These are phyloP conservation scores for Coelastrella sp. DNA, from an alignment of 139 green algal genomes.

Conservation along the genomic window DNA sequence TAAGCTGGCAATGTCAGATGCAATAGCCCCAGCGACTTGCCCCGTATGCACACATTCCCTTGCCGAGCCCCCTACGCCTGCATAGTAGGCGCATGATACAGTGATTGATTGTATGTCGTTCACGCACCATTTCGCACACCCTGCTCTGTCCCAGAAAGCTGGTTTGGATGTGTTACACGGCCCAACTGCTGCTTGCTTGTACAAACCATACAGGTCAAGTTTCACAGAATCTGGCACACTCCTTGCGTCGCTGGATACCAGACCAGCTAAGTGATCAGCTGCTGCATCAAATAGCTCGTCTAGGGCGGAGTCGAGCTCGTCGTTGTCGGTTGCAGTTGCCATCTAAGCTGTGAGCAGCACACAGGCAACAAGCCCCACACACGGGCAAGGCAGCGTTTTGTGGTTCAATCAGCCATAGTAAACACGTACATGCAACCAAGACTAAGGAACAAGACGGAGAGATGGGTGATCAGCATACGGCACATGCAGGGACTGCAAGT, in stretches of 20 bases:
- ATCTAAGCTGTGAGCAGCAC: background rate
- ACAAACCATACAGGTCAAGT: constrained; percentile 65
- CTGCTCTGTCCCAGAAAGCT: constrained; percentile 57
- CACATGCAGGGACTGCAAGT: background rate
- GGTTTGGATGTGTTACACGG: constrained; percentile 57
- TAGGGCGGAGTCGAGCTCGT: background rate
- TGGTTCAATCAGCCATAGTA: background rate
- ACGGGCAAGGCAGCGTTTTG: background rate
- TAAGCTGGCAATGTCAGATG: too few species aligned
- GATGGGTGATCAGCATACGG: background rate
- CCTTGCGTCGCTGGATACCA: background rate
- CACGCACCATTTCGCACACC: constrained; percentile 56
- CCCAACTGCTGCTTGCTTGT: constrained; percentile 66
- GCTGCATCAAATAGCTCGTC: constrained; percentile 56
- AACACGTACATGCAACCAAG: background rate
- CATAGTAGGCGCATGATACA: background rate
- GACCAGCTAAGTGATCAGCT: constrained; percentile 35
- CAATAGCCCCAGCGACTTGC: background rate
- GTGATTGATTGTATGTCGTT: too few species aligned
- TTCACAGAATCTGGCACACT: constrained; percentile 45
- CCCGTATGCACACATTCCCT: background rate
- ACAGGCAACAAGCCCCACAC: too few species aligned
- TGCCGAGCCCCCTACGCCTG: too few species aligned
- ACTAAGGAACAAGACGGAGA: background rate
- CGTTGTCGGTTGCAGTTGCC: background rate